A percentile compares a stretch with the other conserved stretches of the same genome.
Evolutionary conservation across 768 basidiomycete species (phyloP).

Genomic region (Hypsizygus marmoreus): DNA sequence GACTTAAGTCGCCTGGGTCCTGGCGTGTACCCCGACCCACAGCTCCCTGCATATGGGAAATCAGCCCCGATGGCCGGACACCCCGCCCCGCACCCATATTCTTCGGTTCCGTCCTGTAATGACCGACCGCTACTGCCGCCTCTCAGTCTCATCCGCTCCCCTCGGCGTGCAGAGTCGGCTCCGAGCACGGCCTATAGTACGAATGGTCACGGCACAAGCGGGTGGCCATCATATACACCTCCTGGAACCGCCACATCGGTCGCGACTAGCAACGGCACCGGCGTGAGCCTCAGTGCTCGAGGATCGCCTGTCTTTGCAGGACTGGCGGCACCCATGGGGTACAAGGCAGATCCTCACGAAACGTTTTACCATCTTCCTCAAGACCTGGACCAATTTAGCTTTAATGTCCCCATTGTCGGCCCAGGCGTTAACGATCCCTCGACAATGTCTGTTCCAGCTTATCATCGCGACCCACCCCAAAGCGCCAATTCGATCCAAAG

Average conservation of each 20-base stretch:
- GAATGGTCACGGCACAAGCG: slow-evolving; percentile 47
- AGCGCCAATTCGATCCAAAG: slow-evolving; percentile 24
- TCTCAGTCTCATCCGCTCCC: slow-evolving; percentile 37
- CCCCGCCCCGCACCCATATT: slow-evolving; percentile 22
- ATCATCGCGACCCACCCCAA: slow-evolving; percentile 27
- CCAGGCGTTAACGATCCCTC: slow-evolving; percentile 29
- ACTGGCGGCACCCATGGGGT: slow-evolving; percentile 27
- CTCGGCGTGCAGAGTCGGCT: slow-evolving; percentile 49
- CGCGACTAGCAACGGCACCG: slow-evolving; percentile 45
- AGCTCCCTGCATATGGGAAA: slow-evolving; percentile 13
- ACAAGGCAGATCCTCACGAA: slow-evolving; percentile 40
- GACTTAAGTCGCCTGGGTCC: slow-evolving; percentile 6
- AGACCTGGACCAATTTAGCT: slow-evolving; percentile 56
- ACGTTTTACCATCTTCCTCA: slow-evolving; percentile 41
- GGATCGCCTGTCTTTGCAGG: slow-evolving; percentile 45
- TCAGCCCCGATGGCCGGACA: slow-evolving; percentile 15
- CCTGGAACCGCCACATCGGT: slow-evolving; percentile 58
- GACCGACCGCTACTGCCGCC: slow-evolving; percentile 53
- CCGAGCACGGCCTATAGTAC: slow-evolving; percentile 52
- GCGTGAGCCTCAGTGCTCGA: slow-evolving; percentile 40
- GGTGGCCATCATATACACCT: slow-evolving; percentile 66
- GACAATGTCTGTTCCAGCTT: slow-evolving; percentile 28
- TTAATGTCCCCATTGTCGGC: slow-evolving; percentile 38
- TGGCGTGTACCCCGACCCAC: slow-evolving; percentile 12
- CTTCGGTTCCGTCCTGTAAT: slow-evolving; percentile 18